A percentile compares a stretch with the other conserved stretches of the same genome.
Conservation (phyloP, 345 rosid genomes). For the Boechera divaricarpa region DNA sequence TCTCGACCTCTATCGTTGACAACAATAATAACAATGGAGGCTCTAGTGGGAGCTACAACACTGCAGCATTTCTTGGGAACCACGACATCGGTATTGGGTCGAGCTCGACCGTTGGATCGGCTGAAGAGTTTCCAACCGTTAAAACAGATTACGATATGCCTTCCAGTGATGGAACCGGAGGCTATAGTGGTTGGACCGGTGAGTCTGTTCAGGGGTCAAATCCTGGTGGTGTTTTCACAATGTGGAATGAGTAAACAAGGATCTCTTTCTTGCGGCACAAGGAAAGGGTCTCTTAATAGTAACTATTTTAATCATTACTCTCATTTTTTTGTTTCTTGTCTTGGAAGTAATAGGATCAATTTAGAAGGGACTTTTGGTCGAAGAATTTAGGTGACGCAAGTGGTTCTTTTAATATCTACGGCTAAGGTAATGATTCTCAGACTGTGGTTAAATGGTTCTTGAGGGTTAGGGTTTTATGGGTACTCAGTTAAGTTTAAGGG, state of each 20-base stretch:
- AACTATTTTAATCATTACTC: constrained; percentile 2
- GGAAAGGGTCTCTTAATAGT: constrained; percentile 30
- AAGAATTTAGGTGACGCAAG: constrained; percentile 26
- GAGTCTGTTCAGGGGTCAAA: constrained; percentile 79
- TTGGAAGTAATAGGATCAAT: constrained; percentile 34
- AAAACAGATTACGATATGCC: constrained; percentile 95
- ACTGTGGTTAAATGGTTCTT: constrained; percentile 38
- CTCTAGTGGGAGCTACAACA: constrained; percentile 43
- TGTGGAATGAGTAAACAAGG: constrained; percentile 78
- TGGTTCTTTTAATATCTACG: constrained; percentile 27
- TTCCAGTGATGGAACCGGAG: constrained; percentile 44
- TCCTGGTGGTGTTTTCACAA: constrained; percentile 71
- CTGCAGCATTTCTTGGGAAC: constrained; percentile 59
- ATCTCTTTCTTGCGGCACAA: constrained; percentile 32
- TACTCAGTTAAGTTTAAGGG: constrained; percentile 26
- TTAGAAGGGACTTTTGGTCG: constrained; percentile 35
- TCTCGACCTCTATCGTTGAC: constrained; percentile 43
- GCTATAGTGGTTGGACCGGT: constrained; percentile 73
- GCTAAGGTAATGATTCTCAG: constrained; percentile 33
- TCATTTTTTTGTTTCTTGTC: constrained; percentile 4
- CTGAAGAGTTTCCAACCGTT: constrained; percentile 68
- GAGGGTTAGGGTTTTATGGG: constrained; percentile 50
- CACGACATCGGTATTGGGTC: constrained; percentile 62
- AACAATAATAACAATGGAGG: constrained; percentile 37
- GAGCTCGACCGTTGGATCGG: constrained; percentile 53